phyloP scores from a whole-genome alignment of 805 yeast genomes.

The Metschnikowia picachoensis region DNA sequence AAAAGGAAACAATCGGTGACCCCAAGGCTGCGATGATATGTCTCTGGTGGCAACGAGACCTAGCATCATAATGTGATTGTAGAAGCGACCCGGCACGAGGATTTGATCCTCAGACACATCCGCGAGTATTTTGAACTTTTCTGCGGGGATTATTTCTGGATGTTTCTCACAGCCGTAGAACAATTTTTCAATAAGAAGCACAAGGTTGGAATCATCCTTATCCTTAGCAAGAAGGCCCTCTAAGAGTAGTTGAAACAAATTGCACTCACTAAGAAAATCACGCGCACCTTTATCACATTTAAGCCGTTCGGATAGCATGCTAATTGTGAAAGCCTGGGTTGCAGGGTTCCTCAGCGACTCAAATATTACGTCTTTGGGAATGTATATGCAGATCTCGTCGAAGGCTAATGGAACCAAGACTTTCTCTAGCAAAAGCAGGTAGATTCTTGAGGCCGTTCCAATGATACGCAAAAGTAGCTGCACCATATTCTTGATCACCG shows the following conservation, averaged over 20 bases:
- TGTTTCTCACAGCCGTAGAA: not conserved
- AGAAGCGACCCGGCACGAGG: not conserved
- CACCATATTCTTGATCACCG: conserved; percentile 11
- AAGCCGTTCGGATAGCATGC: not conserved
- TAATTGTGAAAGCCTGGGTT: conserved; percentile 1
- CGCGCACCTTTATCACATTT: not conserved
- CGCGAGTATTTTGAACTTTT: not conserved
- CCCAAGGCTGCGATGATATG: conserved; percentile 5
- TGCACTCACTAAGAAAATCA: not conserved
- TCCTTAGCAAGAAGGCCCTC: not conserved
- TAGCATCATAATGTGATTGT: not conserved
- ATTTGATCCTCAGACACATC: not conserved
- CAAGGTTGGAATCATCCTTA: not conserved
- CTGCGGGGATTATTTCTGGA: not conserved
- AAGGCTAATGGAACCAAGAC: conserved; percentile 8
- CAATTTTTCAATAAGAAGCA: not conserved
- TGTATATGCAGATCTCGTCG: conserved; percentile 5
- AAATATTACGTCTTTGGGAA: conserved; percentile 6
- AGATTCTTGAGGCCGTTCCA: not conserved
- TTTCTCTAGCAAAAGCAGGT: conserved; percentile 4
- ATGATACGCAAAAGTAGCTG: conserved; percentile 8
- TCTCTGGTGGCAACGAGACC: not conserved
- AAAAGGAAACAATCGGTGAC: not conserved
- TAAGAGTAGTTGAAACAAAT: not conserved
- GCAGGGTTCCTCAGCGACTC: conserved; percentile 1